phyloP scores from a whole-genome alignment of 2,329 filamentous ascomycete genomes.

The Colletotrichum tropicicola region DNA sequence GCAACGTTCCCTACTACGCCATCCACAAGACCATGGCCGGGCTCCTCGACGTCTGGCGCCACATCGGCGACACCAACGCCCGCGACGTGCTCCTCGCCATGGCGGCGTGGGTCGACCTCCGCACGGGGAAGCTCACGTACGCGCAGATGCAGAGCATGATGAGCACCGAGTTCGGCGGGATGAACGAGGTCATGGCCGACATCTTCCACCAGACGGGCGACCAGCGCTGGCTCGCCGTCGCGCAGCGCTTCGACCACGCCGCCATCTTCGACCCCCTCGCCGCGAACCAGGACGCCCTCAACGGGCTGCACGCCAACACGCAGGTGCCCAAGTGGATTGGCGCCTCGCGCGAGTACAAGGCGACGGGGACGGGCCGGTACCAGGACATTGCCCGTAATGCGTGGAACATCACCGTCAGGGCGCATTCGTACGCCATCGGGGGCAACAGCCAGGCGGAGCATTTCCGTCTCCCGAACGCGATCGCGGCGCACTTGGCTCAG shows the following conservation, averaged over 20 bases:
- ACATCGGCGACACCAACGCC: conserved; percentile 51
- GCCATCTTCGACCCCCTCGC: conserved; percentile 56
- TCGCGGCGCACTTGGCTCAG: conserved; percentile 49
- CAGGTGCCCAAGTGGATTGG: conserved; percentile 65
- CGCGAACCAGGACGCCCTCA: conserved; percentile 51
- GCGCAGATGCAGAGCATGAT: conserved; percentile 57
- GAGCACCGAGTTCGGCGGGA: conserved; percentile 60
- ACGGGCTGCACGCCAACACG: conserved; percentile 61
- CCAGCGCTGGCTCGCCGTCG: conserved; percentile 53
- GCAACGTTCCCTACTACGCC: conserved; percentile 63
- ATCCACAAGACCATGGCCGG: conserved; percentile 64
- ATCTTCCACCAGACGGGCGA: conserved; percentile 57
- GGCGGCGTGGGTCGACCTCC: conserved; percentile 57
- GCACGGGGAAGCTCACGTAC: conserved; percentile 52
- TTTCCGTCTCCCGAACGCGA: conserved; percentile 56
- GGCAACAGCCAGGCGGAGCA: conserved; percentile 64
- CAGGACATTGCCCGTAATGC: conserved; percentile 58
- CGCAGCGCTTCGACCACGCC: conserved; percentile 60
- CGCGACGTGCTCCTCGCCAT: conserved; percentile 52
- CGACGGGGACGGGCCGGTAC: conserved; percentile 54
- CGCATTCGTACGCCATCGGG: conserved; percentile 62
- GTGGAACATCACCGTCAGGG: conserved; percentile 54
- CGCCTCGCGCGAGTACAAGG: conserved; percentile 56
- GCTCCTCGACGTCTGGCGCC: conserved; percentile 58
- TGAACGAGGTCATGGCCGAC: conserved; percentile 60